Conservation (phyloP, 129 eudicot species). For the Gnaphalium uliginosum region DNA sequence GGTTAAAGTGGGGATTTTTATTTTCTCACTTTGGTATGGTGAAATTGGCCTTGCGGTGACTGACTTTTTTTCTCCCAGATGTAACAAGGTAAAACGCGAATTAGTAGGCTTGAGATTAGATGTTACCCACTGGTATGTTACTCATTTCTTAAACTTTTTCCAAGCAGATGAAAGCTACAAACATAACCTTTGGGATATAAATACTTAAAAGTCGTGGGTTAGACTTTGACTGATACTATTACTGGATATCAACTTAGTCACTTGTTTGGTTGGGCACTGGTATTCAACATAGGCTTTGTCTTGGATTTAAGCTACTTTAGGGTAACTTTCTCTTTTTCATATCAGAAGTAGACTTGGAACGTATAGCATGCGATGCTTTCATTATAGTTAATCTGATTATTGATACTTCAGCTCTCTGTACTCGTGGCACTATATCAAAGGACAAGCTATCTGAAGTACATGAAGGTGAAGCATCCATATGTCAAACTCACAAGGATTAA, state of each 20-base stretch:
- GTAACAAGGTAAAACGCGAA: too few species aligned
- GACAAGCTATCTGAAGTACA: slow-evolving; percentile 49
- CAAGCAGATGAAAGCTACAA: neutral
- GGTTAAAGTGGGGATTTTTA: slow-evolving; percentile 75
- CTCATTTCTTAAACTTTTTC: neutral
- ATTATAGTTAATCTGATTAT: neutral
- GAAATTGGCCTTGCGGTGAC: slow-evolving; percentile 59
- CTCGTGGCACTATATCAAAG: slow-evolving; percentile 59
- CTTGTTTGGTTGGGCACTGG: slow-evolving; percentile 33
- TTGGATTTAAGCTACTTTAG: slow-evolving; percentile 42
- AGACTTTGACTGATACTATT: slow-evolving; percentile 9
- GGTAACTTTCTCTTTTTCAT: slow-evolving; percentile 15
- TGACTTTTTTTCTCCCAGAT: slow-evolving; percentile 63
- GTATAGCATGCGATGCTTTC: neutral
- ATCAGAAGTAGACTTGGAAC: neutral
- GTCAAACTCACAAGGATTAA: slow-evolving; percentile 3
- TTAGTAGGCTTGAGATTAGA: too few species aligned
- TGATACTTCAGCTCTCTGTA: slow-evolving; percentile 47
- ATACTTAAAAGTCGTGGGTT: slow-evolving; percentile 4
- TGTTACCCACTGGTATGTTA: neutral
- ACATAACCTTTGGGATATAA: neutral
- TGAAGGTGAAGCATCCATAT: slow-evolving; percentile 27
- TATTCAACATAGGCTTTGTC: slow-evolving; percentile 41
- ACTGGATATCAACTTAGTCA: slow-evolving; percentile 37
- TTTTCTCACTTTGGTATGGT: slow-evolving; percentile 50